phyloP scores from a whole-genome alignment of 2,329 filamentous ascomycete species.

The Colletotrichum camelliae region DNA sequence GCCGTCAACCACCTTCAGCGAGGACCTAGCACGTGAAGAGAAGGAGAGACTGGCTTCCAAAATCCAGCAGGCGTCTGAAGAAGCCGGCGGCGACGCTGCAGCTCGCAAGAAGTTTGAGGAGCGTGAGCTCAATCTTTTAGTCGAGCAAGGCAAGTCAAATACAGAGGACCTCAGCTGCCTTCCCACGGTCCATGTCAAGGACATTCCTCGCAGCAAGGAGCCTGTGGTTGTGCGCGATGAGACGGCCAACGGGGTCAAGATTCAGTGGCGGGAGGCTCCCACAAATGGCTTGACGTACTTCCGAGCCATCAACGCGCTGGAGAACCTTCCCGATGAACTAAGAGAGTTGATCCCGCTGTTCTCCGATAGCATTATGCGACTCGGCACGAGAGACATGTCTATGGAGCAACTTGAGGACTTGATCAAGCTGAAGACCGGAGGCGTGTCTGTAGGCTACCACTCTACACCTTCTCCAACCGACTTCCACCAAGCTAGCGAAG shows the following conservation, averaged over 20 bases:
- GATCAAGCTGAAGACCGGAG: constrained; percentile 96
- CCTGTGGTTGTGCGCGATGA: constrained; percentile 65
- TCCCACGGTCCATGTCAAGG: constrained; percentile 85
- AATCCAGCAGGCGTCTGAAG: constrained; percentile 71
- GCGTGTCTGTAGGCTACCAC: constrained; percentile 84
- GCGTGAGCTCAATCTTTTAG: constrained; percentile 80
- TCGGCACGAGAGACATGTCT: constrained; percentile 84
- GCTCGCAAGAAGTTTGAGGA: constrained; percentile 76
- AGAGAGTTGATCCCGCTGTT: constrained; percentile 87
- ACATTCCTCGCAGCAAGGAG: constrained; percentile 84
- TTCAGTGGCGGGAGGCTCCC: constrained; percentile 90
- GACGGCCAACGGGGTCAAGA: constrained; percentile 66
- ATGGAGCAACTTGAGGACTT: constrained; percentile 96
- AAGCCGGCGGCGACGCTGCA: constrained; percentile 73
- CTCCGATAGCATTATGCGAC: constrained; percentile 88
- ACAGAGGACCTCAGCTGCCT: constrained; percentile 86
- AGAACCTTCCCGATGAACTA: constrained; percentile 83
- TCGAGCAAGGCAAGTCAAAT: constrained; percentile 83
- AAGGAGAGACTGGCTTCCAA: constrained; percentile 74
- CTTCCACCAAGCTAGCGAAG: constrained; percentile 75
- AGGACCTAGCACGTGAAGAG: constrained; percentile 80
- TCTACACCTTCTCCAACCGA: constrained; percentile 79
- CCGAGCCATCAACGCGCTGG: constrained; percentile 81
- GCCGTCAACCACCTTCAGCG: constrained; percentile 76
- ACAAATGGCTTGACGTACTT: constrained; percentile 98